Base-by-base conservation (phyloP, 2,329 filamentous ascomycete species). In the Pseudodiploospora longispora region DNA sequence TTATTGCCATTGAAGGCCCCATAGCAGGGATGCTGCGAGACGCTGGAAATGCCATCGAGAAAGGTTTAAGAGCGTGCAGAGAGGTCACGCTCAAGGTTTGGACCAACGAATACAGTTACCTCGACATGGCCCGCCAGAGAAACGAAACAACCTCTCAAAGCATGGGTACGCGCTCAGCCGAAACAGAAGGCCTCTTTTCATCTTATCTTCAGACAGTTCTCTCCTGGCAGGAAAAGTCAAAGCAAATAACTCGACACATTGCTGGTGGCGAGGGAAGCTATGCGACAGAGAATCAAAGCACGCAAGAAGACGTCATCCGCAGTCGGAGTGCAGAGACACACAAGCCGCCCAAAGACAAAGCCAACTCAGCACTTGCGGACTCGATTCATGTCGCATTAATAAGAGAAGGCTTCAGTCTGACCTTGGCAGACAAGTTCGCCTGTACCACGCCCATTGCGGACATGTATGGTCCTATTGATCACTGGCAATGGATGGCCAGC, bases 401-500 rank as follows among this genome's bases (percentile, higher is more conserved):
- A 29, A 81, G 84, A 1, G 77, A 66, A n/a, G 80, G 85, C 27
- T 96, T 88, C 64, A 87, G 88, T 49, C 77, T 96, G 35, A 85
- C 83, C 9, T 76, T 84, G 0, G 83, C 87, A 1, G 86, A 96
- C 59, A 70, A 74, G 39, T 91, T 84, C 60, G 85, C 89, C 1
- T 80, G 78, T 43, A 71, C 74, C 10, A 80, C 90, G 36, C 83
- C 85, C 1, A 88, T 94, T 52, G 69, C 74, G 12, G 89, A 95
- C 58, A 72, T 75, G 6, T 95, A 94, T 61, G 77, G 80, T 10
- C 82, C 86, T 0, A 75, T 85, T n/a, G 89, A 95, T 56, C 91
- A 97, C 66, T 97, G 91, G 89, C 86, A 94, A 63, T 97, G 91
- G 91, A 88, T 93, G 72, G 91, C 91, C 32, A 91, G 86, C 36